Conservation (phyloP, 768 basidiomycete species). For the Hygrocybe punicea region DNA sequence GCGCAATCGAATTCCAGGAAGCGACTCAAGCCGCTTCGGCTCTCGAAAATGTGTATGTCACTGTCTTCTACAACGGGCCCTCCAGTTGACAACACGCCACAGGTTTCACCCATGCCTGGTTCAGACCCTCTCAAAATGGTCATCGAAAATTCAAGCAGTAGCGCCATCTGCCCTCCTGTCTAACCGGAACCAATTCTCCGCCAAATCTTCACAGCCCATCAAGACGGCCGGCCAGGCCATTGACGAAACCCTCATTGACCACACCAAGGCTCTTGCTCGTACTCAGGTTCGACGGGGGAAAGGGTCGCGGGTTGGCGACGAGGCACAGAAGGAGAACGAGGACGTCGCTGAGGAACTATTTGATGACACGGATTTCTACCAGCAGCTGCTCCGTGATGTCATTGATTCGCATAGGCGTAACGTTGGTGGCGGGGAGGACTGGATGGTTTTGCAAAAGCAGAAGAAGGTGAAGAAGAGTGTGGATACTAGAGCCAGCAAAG, state of each 20-base stretch:
- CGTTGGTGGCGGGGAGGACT: constrained; percentile 48
- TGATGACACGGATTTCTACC: constrained; percentile 93
- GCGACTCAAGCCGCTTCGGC: constrained; percentile 41
- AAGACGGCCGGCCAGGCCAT: constrained; percentile 74
- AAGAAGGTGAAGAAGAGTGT: constrained; percentile 78
- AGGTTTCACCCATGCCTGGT: constrained; percentile 67
- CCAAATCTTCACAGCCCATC: constrained; percentile 48
- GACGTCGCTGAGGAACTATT: constrained; percentile 52
- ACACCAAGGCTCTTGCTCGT: constrained; percentile 55
- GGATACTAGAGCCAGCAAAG: constrained; percentile 96
- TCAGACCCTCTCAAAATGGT: constrained; percentile 90
- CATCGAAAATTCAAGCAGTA: constrained; percentile 90
- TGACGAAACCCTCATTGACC: constrained; percentile 65
- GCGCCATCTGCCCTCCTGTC: constrained; percentile 71
- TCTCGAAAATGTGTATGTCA: constrained; percentile 54
- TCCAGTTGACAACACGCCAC: constrained; percentile 21
- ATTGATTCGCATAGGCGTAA: constrained; percentile 65
- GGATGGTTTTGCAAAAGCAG: constrained; percentile 62
- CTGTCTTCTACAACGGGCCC: not conserved
- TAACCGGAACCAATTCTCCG: constrained; percentile 65
- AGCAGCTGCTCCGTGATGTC: constrained; percentile 84
- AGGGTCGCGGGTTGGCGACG: constrained; percentile 42
- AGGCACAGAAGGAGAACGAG: constrained; percentile 16
- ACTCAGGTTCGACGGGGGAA: constrained; percentile 59
- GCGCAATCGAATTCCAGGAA: constrained; percentile 39